phyloP scores from a whole-genome alignment of 345 rosid genomes.

The Jatropha curcas region DNA sequence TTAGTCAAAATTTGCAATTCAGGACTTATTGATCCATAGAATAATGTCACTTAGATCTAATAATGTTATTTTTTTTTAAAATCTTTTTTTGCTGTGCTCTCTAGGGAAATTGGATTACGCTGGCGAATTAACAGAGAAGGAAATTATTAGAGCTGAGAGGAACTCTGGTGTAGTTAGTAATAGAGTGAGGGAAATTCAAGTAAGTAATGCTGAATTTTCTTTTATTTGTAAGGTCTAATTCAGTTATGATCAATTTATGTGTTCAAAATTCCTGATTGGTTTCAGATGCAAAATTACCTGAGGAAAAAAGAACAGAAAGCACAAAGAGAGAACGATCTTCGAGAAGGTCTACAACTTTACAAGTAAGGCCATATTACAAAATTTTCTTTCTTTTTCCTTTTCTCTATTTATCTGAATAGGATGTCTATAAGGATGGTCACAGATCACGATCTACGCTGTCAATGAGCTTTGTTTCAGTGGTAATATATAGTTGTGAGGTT shows the following conservation, averaged over 20 bases:
- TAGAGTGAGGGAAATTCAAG: conserved; percentile 89
- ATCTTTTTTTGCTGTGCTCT: conserved; percentile 10
- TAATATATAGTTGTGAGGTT: too few species aligned
- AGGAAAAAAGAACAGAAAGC: conserved; percentile 76
- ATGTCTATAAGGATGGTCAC: not conserved
- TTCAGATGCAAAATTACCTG: conserved; percentile 79
- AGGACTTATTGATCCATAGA: not conserved
- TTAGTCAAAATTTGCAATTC: conserved; percentile 1
- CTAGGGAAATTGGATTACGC: conserved; percentile 62
- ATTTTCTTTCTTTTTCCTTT: not conserved
- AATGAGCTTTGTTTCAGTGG: too few species aligned
- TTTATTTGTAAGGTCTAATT: not conserved
- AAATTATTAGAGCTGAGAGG: conserved; percentile 93
- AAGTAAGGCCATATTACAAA: conserved; percentile 37
- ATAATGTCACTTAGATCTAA: not conserved
- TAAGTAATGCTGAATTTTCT: conserved; percentile 29
- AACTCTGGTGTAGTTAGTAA: conserved; percentile 81
- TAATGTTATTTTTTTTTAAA: not conserved
- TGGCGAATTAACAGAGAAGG: conserved; percentile 86
- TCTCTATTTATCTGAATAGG: not conserved
- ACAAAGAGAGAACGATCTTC: conserved; percentile 71
- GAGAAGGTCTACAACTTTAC: conserved; percentile 76
- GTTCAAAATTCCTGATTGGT: conserved; percentile 11
- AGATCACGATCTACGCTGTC: too few species aligned
- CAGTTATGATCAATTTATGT: conserved; percentile 7